Evolutionary conservation across 176 grass and related monocot genomes (phyloP).

Genomic region (Eleusine coracana): DNA sequence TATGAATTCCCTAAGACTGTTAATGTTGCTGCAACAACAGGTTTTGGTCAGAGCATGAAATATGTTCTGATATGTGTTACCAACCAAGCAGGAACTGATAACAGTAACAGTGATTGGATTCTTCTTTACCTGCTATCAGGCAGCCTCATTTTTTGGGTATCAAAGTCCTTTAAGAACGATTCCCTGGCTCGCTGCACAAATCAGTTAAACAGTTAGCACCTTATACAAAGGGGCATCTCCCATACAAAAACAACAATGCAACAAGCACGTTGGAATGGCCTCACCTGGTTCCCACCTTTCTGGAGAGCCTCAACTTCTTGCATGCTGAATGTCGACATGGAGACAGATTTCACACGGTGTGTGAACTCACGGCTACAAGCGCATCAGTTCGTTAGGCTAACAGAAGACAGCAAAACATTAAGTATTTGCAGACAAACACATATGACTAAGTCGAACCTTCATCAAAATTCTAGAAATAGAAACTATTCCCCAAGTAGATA

Average conservation of each 20-base stretch:
- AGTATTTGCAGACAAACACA: not conserved
- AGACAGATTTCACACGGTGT: constrained; percentile 90
- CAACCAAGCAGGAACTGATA: not conserved
- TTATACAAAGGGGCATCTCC: constrained; percentile 22
- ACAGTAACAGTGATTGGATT: not conserved
- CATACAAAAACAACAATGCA: constrained; percentile 4
- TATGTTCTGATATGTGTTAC: not conserved
- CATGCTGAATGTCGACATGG: constrained; percentile 76
- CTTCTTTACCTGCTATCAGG: constrained; percentile 71
- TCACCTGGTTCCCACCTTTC: constrained; percentile 89
- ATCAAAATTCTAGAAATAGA: not conserved
- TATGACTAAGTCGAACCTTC: not conserved
- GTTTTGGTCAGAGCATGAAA: not conserved
- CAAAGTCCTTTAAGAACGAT: constrained; percentile 70
- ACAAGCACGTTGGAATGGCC: not conserved
- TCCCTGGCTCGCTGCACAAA: constrained; percentile 72
- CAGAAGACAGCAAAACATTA: not conserved
- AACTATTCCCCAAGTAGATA: not conserved
- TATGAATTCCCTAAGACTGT: constrained; percentile 85
- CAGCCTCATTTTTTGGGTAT: constrained; percentile 59
- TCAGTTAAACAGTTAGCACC: constrained; percentile 29
- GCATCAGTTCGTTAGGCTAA: constrained; percentile 23
- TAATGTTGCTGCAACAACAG: constrained; percentile 55
- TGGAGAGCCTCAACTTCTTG: constrained; percentile 84
- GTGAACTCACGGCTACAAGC: constrained; percentile 84